Percentiles rank a stretch among this genome's conserved stretches.
phyloP scores from a whole-genome alignment of 352 stramenopile species.

The Pythium sp. region DNA sequence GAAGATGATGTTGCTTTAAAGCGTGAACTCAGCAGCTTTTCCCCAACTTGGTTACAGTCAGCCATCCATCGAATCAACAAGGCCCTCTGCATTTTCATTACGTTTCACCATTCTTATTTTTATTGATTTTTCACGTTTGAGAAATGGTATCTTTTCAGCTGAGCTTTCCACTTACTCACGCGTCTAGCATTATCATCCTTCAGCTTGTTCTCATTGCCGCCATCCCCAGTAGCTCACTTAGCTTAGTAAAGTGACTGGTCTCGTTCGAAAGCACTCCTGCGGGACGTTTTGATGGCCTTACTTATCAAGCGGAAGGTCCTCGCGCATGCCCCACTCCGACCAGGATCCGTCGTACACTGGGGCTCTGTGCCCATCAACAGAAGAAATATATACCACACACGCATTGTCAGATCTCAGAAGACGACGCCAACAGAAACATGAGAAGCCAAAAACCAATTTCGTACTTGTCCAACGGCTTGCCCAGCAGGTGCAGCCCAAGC shows the following conservation, averaged over 20 bases:
- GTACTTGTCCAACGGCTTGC: conserved; percentile 69
- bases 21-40: background rate
- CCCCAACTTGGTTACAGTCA: background rate
- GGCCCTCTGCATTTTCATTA: background rate
- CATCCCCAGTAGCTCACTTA: background rate
- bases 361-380: conserved; percentile 25
- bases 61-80: background rate
- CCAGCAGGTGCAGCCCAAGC: conserved; percentile 60
- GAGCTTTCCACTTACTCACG: background rate
- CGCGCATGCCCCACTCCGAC: conserved; percentile 78
- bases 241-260: background rate
- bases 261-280: background rate
- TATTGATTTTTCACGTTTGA: background rate
- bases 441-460: conserved; percentile 1
- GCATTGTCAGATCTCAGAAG: background rate
- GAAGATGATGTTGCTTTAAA: background rate
- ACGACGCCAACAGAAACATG: conserved; percentile 6
- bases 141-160: background rate
- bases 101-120: conserved; percentile 2
- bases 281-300: background rate
- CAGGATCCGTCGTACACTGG: conserved; percentile 90
- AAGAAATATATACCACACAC: background rate
- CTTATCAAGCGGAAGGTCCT: conserved; percentile 54
- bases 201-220: background rate
- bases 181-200: background rate